phyloP scores from a whole-genome alignment of 352 stramenopile genomes.

The Phytophthora syringae region DNA sequence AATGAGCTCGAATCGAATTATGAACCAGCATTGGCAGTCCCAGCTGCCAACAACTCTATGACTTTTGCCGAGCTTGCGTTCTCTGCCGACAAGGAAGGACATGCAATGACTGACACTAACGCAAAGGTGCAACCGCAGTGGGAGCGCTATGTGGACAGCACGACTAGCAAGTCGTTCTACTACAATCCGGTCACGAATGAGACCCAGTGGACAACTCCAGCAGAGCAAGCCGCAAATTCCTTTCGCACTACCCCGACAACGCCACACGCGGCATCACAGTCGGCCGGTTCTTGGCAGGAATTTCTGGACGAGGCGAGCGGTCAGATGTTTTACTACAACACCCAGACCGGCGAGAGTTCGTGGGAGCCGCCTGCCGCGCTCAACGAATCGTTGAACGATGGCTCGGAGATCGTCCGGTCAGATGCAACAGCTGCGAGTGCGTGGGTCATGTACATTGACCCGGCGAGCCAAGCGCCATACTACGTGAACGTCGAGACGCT shows the following conservation, averaged over 20 bases:
- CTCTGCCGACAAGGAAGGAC: neutral
- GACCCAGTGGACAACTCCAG: constrained; percentile 51
- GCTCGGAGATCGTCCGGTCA: constrained; percentile 6
- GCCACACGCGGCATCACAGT: neutral
- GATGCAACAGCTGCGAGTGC: constrained; percentile 23
- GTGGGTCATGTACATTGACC: constrained; percentile 63
- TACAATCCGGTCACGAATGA: constrained; percentile 46
- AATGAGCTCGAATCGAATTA: neutral
- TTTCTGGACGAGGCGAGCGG: constrained; percentile 65
- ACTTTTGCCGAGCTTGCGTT: constrained; percentile 14
- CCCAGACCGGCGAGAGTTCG: constrained; percentile 57
- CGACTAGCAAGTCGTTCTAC: constrained; percentile 63
- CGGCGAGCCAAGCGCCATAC: constrained; percentile 45
- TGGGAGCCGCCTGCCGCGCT: constrained; percentile 55
- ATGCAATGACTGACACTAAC: neutral
- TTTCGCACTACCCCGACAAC: constrained; percentile 2
- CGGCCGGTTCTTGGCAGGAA: constrained; percentile 45
- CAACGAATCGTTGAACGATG: constrained; percentile 11
- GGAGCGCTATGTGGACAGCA: constrained; percentile 61
- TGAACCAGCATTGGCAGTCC: neutral
- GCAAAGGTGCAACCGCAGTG: constrained; percentile 27
- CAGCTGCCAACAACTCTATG: neutral
- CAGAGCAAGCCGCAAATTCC: constrained; percentile 19
- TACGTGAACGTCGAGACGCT: constrained; percentile 61
- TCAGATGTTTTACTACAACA: constrained; percentile 78